Conservation (phyloP, 495 filamentous ascomycete species). For the Penicillium cosmopolitanum region DNA sequence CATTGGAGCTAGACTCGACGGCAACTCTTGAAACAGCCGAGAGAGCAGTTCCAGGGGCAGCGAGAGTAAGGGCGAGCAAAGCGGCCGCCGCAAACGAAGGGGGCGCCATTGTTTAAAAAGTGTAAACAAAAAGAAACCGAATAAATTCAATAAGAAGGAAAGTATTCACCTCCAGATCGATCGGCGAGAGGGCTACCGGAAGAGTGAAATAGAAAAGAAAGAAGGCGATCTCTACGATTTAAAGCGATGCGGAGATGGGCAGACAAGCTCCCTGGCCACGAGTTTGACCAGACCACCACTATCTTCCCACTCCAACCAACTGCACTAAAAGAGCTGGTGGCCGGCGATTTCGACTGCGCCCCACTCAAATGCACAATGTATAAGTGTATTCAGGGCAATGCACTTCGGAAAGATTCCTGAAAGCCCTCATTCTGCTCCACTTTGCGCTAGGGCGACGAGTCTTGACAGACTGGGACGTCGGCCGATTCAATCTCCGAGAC, state of each 20-base stretch:
- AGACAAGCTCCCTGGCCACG: constrained; percentile 13
- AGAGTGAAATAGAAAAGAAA: not conserved
- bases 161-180: constrained; percentile 9
- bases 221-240: constrained; percentile 12
- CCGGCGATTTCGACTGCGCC: not conserved
- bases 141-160: not conserved
- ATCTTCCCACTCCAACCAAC: not conserved
- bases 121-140: not conserved
- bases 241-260: constrained; percentile 1
- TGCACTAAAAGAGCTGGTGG: not conserved
- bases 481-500: constrained; percentile 10
- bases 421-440: constrained; percentile 4
- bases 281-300: constrained; percentile 10
- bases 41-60: constrained; percentile 13
- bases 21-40: constrained; percentile 17
- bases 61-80: constrained; percentile 18
- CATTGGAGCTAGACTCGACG: constrained; percentile 23
- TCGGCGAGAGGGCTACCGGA: constrained; percentile 13
- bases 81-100: constrained; percentile 10
- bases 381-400: not conserved
- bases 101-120: constrained; percentile 18
- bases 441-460: not conserved
- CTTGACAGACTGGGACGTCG: not conserved
- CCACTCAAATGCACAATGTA: not conserved
- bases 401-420: not conserved